Evolutionary conservation across 306 rosid genomes (phyloP), one percentile per base, ranked within the genome.

Genomic region (Vigna hirtella): DNA sequence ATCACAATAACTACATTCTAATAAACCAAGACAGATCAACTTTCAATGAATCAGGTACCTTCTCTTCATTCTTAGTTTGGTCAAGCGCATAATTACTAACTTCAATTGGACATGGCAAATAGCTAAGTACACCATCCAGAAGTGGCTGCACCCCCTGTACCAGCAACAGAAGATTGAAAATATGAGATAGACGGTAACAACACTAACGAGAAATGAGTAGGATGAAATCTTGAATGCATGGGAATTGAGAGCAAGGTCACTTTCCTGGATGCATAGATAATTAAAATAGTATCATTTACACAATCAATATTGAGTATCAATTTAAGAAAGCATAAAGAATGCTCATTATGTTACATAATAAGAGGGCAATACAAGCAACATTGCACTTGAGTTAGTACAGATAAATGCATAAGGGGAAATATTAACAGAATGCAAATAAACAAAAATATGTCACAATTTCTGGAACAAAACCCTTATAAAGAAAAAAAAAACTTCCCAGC

Each of bases 61-160:
- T 93, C 82, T 93, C 94, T 88, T 95, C 99, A 40, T 86, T 85
- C 62, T 86, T 93, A 68, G 93, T 83, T 84, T 95, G 99, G 83
- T 95, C 96, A 80, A 95, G 89, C n/a, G 98, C 99, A 88, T 84
- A 80, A 85, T 74, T 95, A 82, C 77, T 82, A 75, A 95, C 98
- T 93, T 95, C 98, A 71, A 81, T 36, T 75, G 99, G 99, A 86
- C 96, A 93, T 49, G 99, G 99, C 90, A 95, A 85, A 89, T 95
- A 95, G 80, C 67, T 84, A 74, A 93, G 86, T 24, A 95, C 97
- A 36, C 94, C 98, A 81, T 95, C 86, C 86, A 95, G 85, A 87
- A 95, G 99, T 56, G 99, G 97, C 77, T 95, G 99, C 36, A 95
- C 97, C 62, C 99, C 98, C 99, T 95, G 90, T 18, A 83, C 55